Percentiles rank a stretch among this genome's conserved stretches.
Conservation (phyloP, 345 rosid genomes). For the Hevea brasiliensis region DNA sequence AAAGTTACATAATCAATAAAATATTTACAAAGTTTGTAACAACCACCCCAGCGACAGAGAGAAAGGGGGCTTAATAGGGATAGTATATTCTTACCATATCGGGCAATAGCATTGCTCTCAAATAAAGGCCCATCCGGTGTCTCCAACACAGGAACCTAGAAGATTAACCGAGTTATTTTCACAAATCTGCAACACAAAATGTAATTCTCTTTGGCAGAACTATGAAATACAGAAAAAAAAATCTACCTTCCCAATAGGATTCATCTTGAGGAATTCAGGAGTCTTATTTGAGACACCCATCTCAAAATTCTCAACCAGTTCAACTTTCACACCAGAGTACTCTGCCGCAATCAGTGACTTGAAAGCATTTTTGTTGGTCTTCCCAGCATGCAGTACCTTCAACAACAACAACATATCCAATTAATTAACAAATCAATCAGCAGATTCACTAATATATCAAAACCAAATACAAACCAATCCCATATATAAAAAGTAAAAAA, state of each 20-base stretch:
- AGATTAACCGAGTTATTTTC: neutral
- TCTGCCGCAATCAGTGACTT: conserved; percentile 83
- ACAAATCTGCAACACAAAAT: neutral
- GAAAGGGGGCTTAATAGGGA: neutral
- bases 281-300: conserved; percentile 83
- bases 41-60: neutral
- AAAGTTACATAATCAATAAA: neutral
- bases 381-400: conserved; percentile 62
- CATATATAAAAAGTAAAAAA: neutral
- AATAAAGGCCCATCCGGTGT: conserved; percentile 86
- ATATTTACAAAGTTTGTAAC: neutral
- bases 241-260: conserved; percentile 86
- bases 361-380: conserved; percentile 57
- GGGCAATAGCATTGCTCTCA: conserved; percentile 97
- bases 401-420: neutral
- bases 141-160: conserved; percentile 88
- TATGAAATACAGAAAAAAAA: too few species aligned
- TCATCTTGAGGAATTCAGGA: conserved; percentile 82
- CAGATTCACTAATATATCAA: neutral
- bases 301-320: conserved; percentile 56
- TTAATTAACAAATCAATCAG: neutral
- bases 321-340: conserved; percentile 67
- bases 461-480: neutral
- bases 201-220: neutral
- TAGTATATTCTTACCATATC: conserved; percentile 53